Conservation (phyloP, 2,329 filamentous ascomycete genomes). For the Ceratocystis harringtonii region DNA sequence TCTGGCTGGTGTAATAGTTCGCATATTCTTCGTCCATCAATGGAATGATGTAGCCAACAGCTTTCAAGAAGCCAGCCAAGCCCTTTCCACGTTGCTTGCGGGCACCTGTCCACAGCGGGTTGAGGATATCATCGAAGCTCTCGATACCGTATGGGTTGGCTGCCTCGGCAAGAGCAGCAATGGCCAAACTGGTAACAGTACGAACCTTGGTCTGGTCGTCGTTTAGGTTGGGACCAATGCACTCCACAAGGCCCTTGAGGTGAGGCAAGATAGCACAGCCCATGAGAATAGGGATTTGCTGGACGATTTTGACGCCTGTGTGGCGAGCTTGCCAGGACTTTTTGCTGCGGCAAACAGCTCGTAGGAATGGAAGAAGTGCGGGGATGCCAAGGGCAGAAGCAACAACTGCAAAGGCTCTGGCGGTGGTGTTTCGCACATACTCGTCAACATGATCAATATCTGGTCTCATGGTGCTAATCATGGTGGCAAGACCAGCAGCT, state of each 20-base stretch:
- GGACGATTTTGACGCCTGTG: constrained; percentile 97
- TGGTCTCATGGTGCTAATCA: constrained; percentile 98
- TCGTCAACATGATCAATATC: constrained; percentile 98
- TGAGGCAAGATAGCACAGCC: constrained; percentile 92
- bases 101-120: constrained; percentile 91
- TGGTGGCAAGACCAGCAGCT: constrained; percentile 88
- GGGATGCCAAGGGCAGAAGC: constrained; percentile 93
- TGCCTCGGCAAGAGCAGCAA: constrained; percentile 87
- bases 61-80: constrained; percentile 88
- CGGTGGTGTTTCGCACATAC: constrained; percentile 95
- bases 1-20: constrained; percentile 96
- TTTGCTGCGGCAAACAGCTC: constrained; percentile 92
- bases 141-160: constrained; percentile 98
- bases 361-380: constrained; percentile 81
- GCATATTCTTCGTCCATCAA: constrained; percentile 99
- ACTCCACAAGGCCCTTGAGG: constrained; percentile 89
- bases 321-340: constrained; percentile 98
- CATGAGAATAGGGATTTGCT: constrained; percentile 98
- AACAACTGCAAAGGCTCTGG: constrained; percentile 90
- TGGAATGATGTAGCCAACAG: constrained; percentile 94
- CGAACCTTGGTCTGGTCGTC: constrained; percentile 97
- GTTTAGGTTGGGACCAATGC: constrained; percentile 87
- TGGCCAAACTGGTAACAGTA: constrained; percentile 87
- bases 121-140: constrained; percentile 94
- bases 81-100: constrained; percentile 94